These are phyloP conservation scores for Alnus rubra DNA, from an alignment of 306 rosid species.

Conservation along the genomic window DNA sequence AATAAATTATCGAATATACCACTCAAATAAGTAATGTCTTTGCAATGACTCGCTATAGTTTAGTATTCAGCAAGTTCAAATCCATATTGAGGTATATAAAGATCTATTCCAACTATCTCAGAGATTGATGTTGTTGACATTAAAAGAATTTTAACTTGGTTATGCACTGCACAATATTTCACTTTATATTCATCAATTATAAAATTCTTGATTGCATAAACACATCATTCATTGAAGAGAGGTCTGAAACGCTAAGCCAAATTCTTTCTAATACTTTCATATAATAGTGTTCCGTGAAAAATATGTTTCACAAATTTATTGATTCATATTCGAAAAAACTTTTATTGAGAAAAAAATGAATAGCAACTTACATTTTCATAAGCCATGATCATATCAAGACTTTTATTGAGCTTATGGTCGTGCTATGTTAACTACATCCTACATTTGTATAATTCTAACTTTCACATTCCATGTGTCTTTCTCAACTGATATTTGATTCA, in stretches of 20 bases:
- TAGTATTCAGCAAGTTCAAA: neutral
- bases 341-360: too few species aligned
- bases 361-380: neutral
- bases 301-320: neutral
- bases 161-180: neutral
- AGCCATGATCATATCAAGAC: neutral
- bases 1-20: too few species aligned
- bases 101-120: neutral
- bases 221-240: neutral
- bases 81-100: neutral
- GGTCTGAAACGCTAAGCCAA: neutral
- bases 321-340: too few species aligned
- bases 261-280: neutral
- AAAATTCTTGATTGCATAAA: neutral
- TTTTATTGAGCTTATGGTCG: neutral
- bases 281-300: neutral
- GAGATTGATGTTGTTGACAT: neutral
- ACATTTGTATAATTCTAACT: too few species aligned
- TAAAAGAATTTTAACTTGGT: neutral
- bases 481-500: too few species aligned
- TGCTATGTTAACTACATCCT: too few species aligned
- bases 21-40: neutral
- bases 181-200: neutral
- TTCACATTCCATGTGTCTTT: too few species aligned
- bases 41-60: neutral